These are phyloP conservation scores for Handroanthus guayacan DNA, from an alignment of 257 asterid species.

Conservation along the genomic window DNA sequence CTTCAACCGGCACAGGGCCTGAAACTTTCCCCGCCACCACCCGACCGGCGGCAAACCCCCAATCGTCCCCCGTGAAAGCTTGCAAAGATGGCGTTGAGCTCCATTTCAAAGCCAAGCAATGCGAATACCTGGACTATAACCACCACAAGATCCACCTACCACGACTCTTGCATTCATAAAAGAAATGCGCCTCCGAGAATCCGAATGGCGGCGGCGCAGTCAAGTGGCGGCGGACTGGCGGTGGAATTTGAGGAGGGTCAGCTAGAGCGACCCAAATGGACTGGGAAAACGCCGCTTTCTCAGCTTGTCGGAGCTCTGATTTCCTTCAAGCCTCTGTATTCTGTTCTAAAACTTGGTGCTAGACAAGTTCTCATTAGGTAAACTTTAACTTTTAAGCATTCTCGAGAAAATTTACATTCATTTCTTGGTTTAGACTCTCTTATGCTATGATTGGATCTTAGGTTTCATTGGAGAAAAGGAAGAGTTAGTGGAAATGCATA, in stretches of 20 bases:
- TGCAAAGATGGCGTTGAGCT: constrained; percentile 51
- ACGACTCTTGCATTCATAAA: constrained; percentile 30
- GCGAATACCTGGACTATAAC: constrained; percentile 33
- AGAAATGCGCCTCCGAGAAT: constrained; percentile 43
- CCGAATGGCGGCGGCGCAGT: constrained; percentile 50
- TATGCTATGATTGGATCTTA: neutral
- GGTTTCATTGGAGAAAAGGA: neutral
- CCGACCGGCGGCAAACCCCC: constrained; percentile 23
- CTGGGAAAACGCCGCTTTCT: constrained; percentile 84
- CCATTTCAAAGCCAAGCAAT: constrained; percentile 54
- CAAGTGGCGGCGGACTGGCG: constrained; percentile 47
- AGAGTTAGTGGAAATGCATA: neutral
- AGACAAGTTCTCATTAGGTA: constrained; percentile 89
- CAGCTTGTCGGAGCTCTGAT: constrained; percentile 82
- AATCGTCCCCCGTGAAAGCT: constrained; percentile 16
- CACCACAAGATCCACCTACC: constrained; percentile 26
- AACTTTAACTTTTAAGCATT: neutral
- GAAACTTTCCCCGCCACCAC: constrained; percentile 31
- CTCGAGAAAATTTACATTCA: neutral
- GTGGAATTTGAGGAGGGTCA: constrained; percentile 74
- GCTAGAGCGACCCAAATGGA: constrained; percentile 86
- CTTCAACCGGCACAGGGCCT: constrained; percentile 30
- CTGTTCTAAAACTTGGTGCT: constrained; percentile 84
- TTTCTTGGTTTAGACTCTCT: neutral
- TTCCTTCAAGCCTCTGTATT: constrained; percentile 79